Evolutionary conservation across 2,329 filamentous ascomycete species (phyloP).

Genomic region (Beauveria caledonica): DNA sequence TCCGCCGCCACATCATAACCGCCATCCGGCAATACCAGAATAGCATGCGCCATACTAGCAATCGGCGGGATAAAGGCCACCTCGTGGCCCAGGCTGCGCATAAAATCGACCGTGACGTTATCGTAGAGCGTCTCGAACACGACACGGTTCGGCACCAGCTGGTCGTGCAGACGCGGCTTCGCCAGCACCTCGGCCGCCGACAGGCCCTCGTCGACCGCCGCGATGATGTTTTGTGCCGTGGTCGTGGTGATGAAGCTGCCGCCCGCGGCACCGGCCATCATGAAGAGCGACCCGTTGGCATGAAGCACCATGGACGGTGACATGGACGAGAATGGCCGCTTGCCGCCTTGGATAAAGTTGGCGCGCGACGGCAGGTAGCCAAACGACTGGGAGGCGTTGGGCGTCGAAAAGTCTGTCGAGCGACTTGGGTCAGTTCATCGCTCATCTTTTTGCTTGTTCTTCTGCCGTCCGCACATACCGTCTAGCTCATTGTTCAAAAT

Average conservation of each 20-base stretch:
- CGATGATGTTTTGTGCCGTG: conserved; percentile 66
- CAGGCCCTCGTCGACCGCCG: conserved; percentile 61
- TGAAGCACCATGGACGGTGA: conserved; percentile 62
- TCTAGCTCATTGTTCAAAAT: conserved; percentile 59
- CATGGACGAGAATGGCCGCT: conserved; percentile 71
- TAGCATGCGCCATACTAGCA: conserved; percentile 62
- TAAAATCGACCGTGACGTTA: conserved; percentile 57
- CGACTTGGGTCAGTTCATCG: background rate
- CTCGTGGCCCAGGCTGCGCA: conserved; percentile 63
- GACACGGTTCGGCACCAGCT: conserved; percentile 62
- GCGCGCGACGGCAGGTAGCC: conserved; percentile 67
- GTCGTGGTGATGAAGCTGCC: conserved; percentile 79
- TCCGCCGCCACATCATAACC: conserved; percentile 75
- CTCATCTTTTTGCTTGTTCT: background rate
- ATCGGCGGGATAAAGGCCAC: conserved; percentile 61
- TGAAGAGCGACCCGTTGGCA: conserved; percentile 57
- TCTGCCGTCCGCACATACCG: conserved; percentile 24
- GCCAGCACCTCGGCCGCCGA: conserved; percentile 55
- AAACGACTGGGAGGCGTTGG: conserved; percentile 61
- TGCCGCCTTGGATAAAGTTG: conserved; percentile 69
- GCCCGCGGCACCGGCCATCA: conserved; percentile 69
- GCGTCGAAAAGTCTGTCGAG: conserved; percentile 54
- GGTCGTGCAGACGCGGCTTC: conserved; percentile 69
- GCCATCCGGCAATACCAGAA: conserved; percentile 55
- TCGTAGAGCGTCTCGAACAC: conserved; percentile 67